phyloP scores from a whole-genome alignment of 345 rosid genomes.

The Heritiera fomes region DNA sequence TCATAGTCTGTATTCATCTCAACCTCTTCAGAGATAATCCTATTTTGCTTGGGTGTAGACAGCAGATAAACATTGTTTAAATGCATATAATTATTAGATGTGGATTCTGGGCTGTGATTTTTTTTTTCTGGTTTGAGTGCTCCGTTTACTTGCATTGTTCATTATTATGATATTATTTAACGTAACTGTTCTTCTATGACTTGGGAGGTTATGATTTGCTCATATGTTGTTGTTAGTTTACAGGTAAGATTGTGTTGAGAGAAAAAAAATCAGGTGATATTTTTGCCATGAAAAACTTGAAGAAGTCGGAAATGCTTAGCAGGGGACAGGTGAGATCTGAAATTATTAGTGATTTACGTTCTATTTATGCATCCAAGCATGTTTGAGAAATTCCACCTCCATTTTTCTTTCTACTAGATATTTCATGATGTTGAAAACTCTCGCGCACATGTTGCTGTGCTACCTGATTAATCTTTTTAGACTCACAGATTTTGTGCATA shows the following conservation, averaged over 20 bases:
- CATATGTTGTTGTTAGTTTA: conserved; percentile 13
- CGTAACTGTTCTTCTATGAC: not conserved
- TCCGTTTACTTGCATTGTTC: not conserved
- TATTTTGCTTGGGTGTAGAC: not conserved
- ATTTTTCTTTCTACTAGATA: not conserved
- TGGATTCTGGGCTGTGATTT: not conserved
- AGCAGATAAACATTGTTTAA: not conserved
- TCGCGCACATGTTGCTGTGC: not conserved
- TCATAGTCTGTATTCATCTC: not conserved
- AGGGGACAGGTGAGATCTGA: conserved; percentile 80
- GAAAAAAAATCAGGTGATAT: conserved; percentile 75
- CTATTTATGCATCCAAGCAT: not conserved
- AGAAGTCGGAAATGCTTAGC: conserved; percentile 97
- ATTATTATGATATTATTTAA: not conserved
- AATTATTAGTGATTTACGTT: not conserved
- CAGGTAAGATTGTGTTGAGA: conserved; percentile 90
- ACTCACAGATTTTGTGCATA: conserved; percentile 13
- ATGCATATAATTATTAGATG: not conserved
- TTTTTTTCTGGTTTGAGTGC: not conserved
- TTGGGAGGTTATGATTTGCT: conserved; percentile 2
- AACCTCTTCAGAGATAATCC: not conserved
- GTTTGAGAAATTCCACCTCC: not conserved
- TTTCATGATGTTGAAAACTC: not conserved
- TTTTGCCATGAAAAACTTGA: conserved; percentile 94
- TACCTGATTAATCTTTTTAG: conserved; percentile 1